A percentile compares a stretch with the other conserved stretches of the same genome.
Conservation (phyloP, 148 eudicot genomes). For the Chenopodium quinoa region DNA sequence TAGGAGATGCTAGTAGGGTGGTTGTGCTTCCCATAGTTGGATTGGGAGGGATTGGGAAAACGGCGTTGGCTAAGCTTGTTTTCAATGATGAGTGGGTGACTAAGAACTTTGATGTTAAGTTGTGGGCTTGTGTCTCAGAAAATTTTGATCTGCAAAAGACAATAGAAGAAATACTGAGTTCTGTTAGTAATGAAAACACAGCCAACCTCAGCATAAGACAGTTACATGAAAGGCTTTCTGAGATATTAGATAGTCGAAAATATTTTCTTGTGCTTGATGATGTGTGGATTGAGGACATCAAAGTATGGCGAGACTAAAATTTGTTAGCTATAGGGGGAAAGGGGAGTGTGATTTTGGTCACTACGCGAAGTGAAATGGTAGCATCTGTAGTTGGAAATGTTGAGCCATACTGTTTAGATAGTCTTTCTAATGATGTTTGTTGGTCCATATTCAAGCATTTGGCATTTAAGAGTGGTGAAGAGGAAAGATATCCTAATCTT, state of each 20-base stretch:
- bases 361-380: slow-evolving; percentile 21
- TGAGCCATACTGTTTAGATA: neutral
- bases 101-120: slow-evolving; percentile 17
- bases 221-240: slow-evolving; percentile 4
- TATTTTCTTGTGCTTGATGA: slow-evolving; percentile 34
- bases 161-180: slow-evolving; percentile 19
- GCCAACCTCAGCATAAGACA: neutral
- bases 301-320: slow-evolving; percentile 11
- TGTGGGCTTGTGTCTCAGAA: slow-evolving; percentile 35
- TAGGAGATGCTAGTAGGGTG: neutral
- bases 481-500: neutral
- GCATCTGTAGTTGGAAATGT: slow-evolving; percentile 16
- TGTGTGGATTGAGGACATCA: slow-evolving; percentile 29
- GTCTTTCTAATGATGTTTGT: slow-evolving; percentile 18
- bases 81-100: slow-evolving; percentile 13
- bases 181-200: neutral
- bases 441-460: slow-evolving; percentile 23
- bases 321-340: slow-evolving; percentile 12
- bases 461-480: slow-evolving; percentile 30
- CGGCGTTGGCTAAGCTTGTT: slow-evolving; percentile 27
- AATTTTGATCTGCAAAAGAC: slow-evolving; percentile 13
- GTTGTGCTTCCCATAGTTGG: slow-evolving; percentile 33
- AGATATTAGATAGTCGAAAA: neutral
- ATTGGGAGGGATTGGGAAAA: slow-evolving; percentile 39
- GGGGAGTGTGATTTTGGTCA: slow-evolving; percentile 25